These are phyloP conservation scores for Scutellaria galericulata DNA, from an alignment of 257 asterid species.

Conservation along the genomic window DNA sequence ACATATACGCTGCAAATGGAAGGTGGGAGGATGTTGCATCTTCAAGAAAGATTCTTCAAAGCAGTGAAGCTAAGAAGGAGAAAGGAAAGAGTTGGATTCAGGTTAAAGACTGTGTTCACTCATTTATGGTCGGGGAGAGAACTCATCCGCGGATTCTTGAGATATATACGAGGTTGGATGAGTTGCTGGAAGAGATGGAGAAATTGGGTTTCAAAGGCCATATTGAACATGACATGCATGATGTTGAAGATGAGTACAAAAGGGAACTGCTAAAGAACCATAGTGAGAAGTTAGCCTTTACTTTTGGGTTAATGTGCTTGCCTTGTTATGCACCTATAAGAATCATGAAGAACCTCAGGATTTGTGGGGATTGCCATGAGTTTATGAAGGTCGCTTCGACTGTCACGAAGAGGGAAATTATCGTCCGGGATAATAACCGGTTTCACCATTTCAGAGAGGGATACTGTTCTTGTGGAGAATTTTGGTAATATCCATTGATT, in stretches of 20 bases:
- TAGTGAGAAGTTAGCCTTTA: constrained; percentile 89
- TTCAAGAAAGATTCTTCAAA: constrained; percentile 72
- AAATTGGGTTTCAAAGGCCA: constrained; percentile 67
- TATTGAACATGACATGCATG: constrained; percentile 78
- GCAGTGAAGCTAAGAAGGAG: constrained; percentile 76
- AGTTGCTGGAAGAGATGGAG: constrained; percentile 64
- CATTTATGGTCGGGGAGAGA: constrained; percentile 83
- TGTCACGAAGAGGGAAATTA: constrained; percentile 60
- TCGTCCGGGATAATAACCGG: constrained; percentile 83
- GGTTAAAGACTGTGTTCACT: constrained; percentile 66
- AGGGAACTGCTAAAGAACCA: constrained; percentile 76
- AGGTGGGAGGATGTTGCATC: constrained; percentile 82
- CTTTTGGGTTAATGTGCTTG: constrained; percentile 74
- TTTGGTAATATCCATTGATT: constrained; percentile 56
- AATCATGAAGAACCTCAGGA: constrained; percentile 93
- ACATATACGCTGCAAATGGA: constrained; percentile 75
- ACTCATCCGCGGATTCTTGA: constrained; percentile 66
- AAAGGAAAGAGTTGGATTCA: constrained; percentile 95
- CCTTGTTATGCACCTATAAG: constrained; percentile 68
- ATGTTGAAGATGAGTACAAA: constrained; percentile 70
- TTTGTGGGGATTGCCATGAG: constrained; percentile 93
- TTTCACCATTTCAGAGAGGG: constrained; percentile 86
- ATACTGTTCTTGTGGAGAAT: constrained; percentile 82
- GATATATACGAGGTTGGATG: constrained; percentile 64
- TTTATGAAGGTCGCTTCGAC: constrained; percentile 86